Base-by-base conservation (phyloP, 176 grass and related monocot genomes). In the Oryza meyeriana region DNA sequence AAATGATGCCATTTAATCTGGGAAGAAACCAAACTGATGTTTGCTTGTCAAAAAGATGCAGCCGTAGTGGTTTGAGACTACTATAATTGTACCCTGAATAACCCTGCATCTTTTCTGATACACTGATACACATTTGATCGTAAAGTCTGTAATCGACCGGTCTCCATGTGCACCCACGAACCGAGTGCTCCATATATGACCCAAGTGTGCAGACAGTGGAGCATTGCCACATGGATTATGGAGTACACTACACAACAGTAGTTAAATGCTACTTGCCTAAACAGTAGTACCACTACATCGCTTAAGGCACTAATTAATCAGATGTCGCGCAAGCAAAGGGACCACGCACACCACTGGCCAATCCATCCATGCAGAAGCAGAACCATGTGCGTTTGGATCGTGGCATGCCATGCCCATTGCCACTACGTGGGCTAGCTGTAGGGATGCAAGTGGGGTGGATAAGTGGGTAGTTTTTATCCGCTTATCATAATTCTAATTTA, bases 361-460 rank as follows among this genome's bases (percentile, higher is more conserved):
- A 70, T 55, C 47, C 55, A 14, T 64, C 12, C 62, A 57, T 8
- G 62, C 28, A 31, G 71, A 55, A 25, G 74, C 78, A 66, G 17
- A 44, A 11, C 71, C 88, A 90, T 82, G 83, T 86, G 83, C 83
- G 36, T 71, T 59, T 90, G 83, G 83, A 90, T 90, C 88, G 64
- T n/a, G 69, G 22, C 22, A 59, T 59, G 22, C n/a, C 55, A 59
- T 25, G 62, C 70, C 50, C 50, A 59, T 59, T 64, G 85, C 63
- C 85, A 18, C 72, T 72, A 79, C 55, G 61, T 31, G 70, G 24
- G 25, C 35, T 36, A 36, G 35, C 35, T n/a, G n/a, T n/a, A n/a
- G n/a, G n/a, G n/a, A n/a, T n/a, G n/a, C n/a, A n/a, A n/a, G n/a
- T n/a, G n/a, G n/a, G n/a, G n/a, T n/a, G n/a, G n/a, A n/a, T n/a